These are phyloP conservation scores for Neofusicoccum sp. DNA, from an alignment of 2,329 filamentous ascomycete genomes.

Conservation along the genomic window DNA sequence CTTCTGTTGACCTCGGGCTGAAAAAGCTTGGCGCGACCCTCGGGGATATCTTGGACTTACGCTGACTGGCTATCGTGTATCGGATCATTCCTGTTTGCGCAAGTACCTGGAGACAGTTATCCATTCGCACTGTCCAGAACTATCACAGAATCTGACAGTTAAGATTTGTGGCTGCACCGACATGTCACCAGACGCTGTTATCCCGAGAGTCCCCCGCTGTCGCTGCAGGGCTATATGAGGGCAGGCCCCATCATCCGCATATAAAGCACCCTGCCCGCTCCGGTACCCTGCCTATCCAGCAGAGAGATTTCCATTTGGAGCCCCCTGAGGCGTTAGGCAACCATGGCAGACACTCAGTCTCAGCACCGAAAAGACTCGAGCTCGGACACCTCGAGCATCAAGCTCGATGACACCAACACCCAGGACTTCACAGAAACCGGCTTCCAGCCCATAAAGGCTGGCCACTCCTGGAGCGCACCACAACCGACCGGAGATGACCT, in stretches of 20 bases:
- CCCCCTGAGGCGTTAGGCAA: neutral
- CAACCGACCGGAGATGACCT: constrained; percentile 39
- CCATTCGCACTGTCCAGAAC: neutral
- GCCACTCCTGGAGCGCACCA: neutral
- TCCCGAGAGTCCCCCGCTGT: constrained; percentile 13
- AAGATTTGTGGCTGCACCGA: constrained; percentile 9
- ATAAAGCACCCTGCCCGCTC: constrained; percentile 10
- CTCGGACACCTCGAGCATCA: constrained; percentile 13
- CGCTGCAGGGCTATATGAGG: neutral
- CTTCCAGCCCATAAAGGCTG: constrained; percentile 12
- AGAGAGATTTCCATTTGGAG: neutral
- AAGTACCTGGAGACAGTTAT: neutral
- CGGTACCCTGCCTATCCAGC: neutral
- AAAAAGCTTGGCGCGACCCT: constrained; percentile 3
- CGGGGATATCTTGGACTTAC: constrained; percentile 17
- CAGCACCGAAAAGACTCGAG: constrained; percentile 3
- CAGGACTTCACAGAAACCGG: constrained; percentile 14
- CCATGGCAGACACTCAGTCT: constrained; percentile 6
- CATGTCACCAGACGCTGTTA: neutral
- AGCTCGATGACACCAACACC: constrained; percentile 9
- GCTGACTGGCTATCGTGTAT: neutral
- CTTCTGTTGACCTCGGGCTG: neutral
- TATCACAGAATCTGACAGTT: neutral
- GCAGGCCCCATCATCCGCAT: neutral
- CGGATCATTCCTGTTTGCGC: constrained; percentile 6